These are phyloP conservation scores for Boletus vermiculosoides DNA, from an alignment of 768 basidiomycete species.

Conservation along the genomic window DNA sequence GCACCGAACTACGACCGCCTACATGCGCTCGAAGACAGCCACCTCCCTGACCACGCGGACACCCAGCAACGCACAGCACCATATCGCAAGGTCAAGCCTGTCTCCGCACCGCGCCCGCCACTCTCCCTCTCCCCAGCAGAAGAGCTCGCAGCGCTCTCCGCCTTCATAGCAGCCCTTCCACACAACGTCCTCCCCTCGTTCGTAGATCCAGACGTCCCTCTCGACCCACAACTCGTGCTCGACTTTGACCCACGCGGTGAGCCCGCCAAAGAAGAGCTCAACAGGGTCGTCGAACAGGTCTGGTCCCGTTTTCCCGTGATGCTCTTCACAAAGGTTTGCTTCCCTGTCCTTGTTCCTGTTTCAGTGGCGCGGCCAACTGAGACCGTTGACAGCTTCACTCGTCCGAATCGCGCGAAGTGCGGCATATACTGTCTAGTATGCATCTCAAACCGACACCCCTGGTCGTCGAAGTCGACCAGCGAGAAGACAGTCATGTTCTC, in stretches of 20 bases:
- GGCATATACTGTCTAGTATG: conserved; percentile 52
- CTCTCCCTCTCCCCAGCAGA: conserved; percentile 50
- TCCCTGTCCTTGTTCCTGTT: not conserved
- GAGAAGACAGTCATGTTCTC: conserved; percentile 67
- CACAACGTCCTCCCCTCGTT: conserved; percentile 70
- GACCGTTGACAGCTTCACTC: conserved; percentile 52
- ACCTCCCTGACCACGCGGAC: conserved; percentile 30
- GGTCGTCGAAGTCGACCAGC: conserved; percentile 69
- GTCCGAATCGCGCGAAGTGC: conserved; percentile 63
- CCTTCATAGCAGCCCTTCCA: conserved; percentile 70
- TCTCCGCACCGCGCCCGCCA: conserved; percentile 33
- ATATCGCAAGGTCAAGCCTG: conserved; percentile 13
- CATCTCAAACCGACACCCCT: conserved; percentile 61
- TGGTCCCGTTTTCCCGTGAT: conserved; percentile 77
- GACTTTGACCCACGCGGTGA: conserved; percentile 77
- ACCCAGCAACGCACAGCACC: conserved; percentile 16
- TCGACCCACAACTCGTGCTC: conserved; percentile 79
- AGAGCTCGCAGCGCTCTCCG: conserved; percentile 73
- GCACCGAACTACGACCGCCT: conserved; percentile 11
- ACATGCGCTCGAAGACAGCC: conserved; percentile 4
- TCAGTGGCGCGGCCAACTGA: conserved; percentile 8
- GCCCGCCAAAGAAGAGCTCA: conserved; percentile 59
- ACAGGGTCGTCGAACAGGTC: conserved; percentile 57
- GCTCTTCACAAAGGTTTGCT: conserved; percentile 65
- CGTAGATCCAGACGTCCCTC: conserved; percentile 60